Base-by-base conservation (phyloP, 108 stramenopile species). In the Fistulifera solaris region DNA sequence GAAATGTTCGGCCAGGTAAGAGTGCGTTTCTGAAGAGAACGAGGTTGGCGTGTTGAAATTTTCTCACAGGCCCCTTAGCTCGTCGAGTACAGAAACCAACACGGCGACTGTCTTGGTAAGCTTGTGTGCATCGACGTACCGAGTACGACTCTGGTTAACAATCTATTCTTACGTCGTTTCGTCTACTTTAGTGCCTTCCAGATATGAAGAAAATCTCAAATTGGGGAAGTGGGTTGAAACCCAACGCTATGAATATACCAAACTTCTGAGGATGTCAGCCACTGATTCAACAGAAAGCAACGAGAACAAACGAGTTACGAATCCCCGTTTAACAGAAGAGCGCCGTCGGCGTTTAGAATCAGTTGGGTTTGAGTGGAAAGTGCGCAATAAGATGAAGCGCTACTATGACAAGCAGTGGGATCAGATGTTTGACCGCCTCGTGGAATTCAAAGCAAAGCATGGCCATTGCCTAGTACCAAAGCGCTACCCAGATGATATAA, bases 331-430 rank as follows among this genome's bases (percentile, higher is more conserved):
- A 17, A 82, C 85, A 2, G 63, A 52, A 0, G 80, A 87, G 38
- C 71, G 81, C 2, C 56, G 76, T 18, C 49, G 57, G 0, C 72
- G 71, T 7, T 62, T 87, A 11, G 80, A 87, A 43, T 49, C 60
- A 12, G 75, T 87, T 27, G 82, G 80, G 1, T 87, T 87, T 57
- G 63, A 76, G 50, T 87, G 86, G 86, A 71, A 66, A 52, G 71
- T 77, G 14, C 64, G 62, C 55, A 45, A 77, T 48, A 77, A 77
- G 50, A 77, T 72, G 76, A 71, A 72, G 59, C 58, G 47, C 13
- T 48, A 59, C 25, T 46, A 59, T 14, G 27, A 59, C 19, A 51
- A 52, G 23, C 52, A 61, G 16, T 61, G 59, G 59, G 53, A 61
- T n/a, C 31, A 38, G 11, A 61, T 61, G 59, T 51, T 61, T 23